Conservation (phyloP, 2,329 filamentous ascomycete genomes). For the Alternaria sp. region DNA sequence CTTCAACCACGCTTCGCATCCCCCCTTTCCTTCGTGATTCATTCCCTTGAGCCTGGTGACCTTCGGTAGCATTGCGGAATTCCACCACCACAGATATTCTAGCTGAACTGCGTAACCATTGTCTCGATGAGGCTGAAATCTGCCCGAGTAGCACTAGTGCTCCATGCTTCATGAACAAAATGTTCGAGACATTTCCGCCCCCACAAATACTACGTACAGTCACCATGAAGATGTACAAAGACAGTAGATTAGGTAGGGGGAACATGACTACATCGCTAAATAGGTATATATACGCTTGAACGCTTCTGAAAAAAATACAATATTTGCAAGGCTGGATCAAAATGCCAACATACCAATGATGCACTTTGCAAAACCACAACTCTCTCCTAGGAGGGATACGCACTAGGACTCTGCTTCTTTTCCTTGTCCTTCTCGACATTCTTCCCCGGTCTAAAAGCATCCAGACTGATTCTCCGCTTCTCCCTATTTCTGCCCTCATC, state of each 20-base stretch:
- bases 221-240: not conserved
- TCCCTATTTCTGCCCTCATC: slow-evolving; percentile 29
- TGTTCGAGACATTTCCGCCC: not conserved
- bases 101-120: not conserved
- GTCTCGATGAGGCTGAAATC: not conserved
- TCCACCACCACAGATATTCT: not conserved
- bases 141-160: not conserved
- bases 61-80: not conserved
- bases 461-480: slow-evolving; percentile 31
- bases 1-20: not conserved
- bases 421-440: slow-evolving; percentile 3
- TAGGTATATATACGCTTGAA: slow-evolving; percentile 28
- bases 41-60: not conserved
- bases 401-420: slow-evolving; percentile 6
- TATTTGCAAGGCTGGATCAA: not conserved
- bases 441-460: slow-evolving; percentile 19
- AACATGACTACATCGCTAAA: not conserved
- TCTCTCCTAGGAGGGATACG: not conserved
- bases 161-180: not conserved
- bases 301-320: slow-evolving; percentile 13
- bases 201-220: not conserved
- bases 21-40: not conserved
- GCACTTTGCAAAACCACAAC: not conserved
- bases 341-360: not conserved
- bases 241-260: slow-evolving; percentile 12